phyloP scores from a whole-genome alignment of 192 early-diverging fungal species.

The Umbelopsis vinacea region DNA sequence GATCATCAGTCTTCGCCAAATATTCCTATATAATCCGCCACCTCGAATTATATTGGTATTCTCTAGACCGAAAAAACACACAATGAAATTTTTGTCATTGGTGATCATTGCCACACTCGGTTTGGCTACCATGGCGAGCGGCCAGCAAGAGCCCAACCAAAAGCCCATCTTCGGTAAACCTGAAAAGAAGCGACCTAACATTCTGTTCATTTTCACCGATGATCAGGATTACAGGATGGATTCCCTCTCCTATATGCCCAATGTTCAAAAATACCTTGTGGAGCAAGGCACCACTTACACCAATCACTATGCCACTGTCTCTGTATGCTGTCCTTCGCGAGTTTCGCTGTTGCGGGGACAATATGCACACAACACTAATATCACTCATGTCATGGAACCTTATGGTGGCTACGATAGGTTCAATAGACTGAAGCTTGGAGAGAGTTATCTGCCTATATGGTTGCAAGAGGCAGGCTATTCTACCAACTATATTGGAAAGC shows the following conservation, averaged over 20 bases:
- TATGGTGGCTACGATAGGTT: conserved; percentile 51
- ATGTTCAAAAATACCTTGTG: conserved; percentile 62
- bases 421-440: conserved; percentile 39
- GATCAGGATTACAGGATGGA: conserved; percentile 64
- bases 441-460: conserved; percentile 57
- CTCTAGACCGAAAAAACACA: not conserved
- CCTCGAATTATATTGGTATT: not conserved
- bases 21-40: not conserved
- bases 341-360: conserved; percentile 61
- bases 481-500: conserved; percentile 72
- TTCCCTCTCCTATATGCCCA: conserved; percentile 63
- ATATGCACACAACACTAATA: conserved; percentile 68
- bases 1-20: not conserved
- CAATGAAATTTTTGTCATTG: conserved; percentile 6
- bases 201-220: conserved; percentile 68
- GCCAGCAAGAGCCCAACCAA: not conserved
- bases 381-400: conserved; percentile 39
- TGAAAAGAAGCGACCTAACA: conserved; percentile 58
- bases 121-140: not conserved
- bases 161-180: not conserved
- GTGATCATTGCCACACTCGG: conserved; percentile 16
- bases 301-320: conserved; percentile 66
- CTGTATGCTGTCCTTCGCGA: conserved; percentile 68
- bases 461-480: conserved; percentile 60
- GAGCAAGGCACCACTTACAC: conserved; percentile 61